Base-by-base conservation (phyloP, 2,329 filamentous ascomycete genomes). In the Blastomyces gilchristii region DNA sequence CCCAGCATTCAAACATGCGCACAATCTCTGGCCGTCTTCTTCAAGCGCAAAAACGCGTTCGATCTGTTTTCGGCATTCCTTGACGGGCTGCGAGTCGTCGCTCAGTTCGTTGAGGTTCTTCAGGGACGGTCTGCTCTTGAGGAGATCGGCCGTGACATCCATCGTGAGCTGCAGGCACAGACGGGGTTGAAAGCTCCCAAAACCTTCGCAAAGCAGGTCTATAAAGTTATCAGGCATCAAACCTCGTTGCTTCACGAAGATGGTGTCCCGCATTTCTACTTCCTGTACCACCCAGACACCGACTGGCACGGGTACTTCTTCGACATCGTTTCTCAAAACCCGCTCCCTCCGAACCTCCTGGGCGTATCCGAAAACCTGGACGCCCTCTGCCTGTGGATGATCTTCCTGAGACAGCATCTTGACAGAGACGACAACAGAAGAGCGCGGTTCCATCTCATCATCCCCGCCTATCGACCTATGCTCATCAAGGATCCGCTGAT, bases 251-350 rank as follows among this genome's bases (percentile, higher is more conserved):
- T 16, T 14, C 28, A 53, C 9, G 50, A 53, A 53, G 50, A 53
- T 22, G 50, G 50, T 3, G 31, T 53, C 22, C 50, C 50, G 7
- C 50, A 53, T 31, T 53, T 53, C 31, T 53, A 53, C 50, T 53
- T 53, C 50, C 50, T 53, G 6, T 53, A 53, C 28, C 50, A 53
- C 22, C 50, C 50, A 0, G 50, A 53, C 50, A 53, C 50, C 25
- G 50, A 53, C 14, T 53, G 50, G 50, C 50, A 53, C 16, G 50
- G 50, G 22, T 53, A 53, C 16, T 53, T 53, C 50, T 53, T 53
- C 25, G 25, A 53, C 50, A 53, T 53, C 50, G 50, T 53, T 53
- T 53, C 50, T 6, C 50, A 31, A 14, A 53, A 53, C 25, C 50
- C 50, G 8, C 50, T 53, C 28, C 25, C 50, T 6, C 50, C 25